Base-by-base conservation (phyloP, 257 asterid species). In the Gentiana dahurica region DNA sequence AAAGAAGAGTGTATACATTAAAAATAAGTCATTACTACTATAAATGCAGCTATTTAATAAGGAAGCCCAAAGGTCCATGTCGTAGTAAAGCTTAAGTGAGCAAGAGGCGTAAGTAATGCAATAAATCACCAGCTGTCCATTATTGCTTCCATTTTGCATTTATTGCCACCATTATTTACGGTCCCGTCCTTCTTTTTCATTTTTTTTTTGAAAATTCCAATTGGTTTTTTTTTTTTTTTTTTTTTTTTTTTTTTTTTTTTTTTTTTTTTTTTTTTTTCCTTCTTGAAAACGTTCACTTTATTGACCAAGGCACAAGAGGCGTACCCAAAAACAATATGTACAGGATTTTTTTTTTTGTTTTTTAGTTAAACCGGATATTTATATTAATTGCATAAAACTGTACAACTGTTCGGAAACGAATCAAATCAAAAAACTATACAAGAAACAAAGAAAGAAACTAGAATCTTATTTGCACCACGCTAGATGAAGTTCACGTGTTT, bases 81-180 rank as follows among this genome's bases (percentile, higher is more conserved):
- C 69, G 63, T 69, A 59, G 51, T 51, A 49, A 41, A 36, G 34
- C 34, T 8, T n/a, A 47, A 12, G 49, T 34, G 36, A 38, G 55
- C 8, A 49, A 41, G 46, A 11, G 55, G 51, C 43, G 43, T 33
- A 51, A 51, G 8, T 4, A 9, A 34, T 59, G 85, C 77, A 80
- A 68, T 83, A 70, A 84, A 69, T 75, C 76, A 77, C 77, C 46
- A 79, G 77, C 87, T 84, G 84, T 79, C 84, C 79, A 60, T 67
- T 79, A 24, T 77, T 69, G 76, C 65, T 75, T 71, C 64, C 62
- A 7, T 43, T 41, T 41, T 45, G 78, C 86, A 79, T 82, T 80
- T 54, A 85, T 60, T 80, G 79, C 80, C 62, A 50, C 68, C 69
- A 70, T 74, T 70, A 72, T 61, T 62, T 60, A 54, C 66, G 56